Base-by-base conservation (phyloP, 1,284 basidiomycete genomes). In the Sanghuangporus baumii region DNA sequence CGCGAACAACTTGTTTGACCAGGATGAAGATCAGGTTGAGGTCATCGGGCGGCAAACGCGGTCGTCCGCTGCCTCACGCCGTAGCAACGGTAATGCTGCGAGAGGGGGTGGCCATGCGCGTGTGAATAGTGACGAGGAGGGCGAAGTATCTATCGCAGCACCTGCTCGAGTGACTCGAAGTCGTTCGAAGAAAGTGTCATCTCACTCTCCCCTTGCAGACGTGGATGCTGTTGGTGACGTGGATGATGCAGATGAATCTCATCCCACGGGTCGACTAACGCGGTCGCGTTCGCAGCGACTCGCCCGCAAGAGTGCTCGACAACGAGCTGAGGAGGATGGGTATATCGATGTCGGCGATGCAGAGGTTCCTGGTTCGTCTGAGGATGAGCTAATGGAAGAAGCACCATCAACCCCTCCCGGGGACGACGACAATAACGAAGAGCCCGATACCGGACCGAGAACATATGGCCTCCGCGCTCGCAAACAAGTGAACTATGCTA, bases 401-500 rank as follows among this genome's bases (percentile, higher is more conserved):
- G 62, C 60, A 6, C 43, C 61, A 12, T 65, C 60, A 38, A 37
- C 57, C 14, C 60, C 57, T 14, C 60, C 50, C 11, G 55, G 59
- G 2, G 69, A 67, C 63, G 18, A 66, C 67, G 68, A 37, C 65
- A 64, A 23, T 18, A 61, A 69, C n/a, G 61, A 65, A 43, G 57
- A 59, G 20, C 20, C 60, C 3, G 52, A 54, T n/a, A 54, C 52
- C 18, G 57, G 47, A 1, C 55, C 73, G 31, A 81, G 78, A 66
- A 84, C 85, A 8, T 92, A 92, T 68, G 70, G 82, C 0, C 75
- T 92, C 23, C 77, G 88, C 34, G 80, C 84, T 66, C 76, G 91
- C 55, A 81, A 81, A 41, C 43, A 64, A 69, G 83, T 91, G 68
- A 90, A 91, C 70, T 92, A 91, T 65, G 85, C 86, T 4, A 88